Conservation (phyloP, 225 moss, liverwort and hornwort genomes). For the Lunularia cruciata region DNA sequence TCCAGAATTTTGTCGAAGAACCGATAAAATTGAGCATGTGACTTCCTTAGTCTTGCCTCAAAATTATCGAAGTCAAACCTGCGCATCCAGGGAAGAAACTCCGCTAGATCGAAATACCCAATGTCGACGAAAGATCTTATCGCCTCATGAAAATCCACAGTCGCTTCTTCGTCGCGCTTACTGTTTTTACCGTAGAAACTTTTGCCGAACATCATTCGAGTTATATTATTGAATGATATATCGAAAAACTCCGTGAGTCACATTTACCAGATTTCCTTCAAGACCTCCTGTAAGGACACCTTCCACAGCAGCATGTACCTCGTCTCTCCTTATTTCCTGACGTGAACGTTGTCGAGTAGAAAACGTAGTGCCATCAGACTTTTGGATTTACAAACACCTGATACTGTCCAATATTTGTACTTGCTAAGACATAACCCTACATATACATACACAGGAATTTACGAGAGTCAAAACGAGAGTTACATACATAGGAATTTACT, state of each 20-base stretch:
- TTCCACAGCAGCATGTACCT: too few relatives aligned
- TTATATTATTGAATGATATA: conserved; percentile 16
- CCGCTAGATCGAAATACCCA: neutral
- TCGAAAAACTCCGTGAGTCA: neutral
- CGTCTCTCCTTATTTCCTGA: too few relatives aligned
- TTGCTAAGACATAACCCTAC: too few relatives aligned
- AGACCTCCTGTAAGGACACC: conserved; percentile 2
- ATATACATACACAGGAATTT: too few relatives aligned
- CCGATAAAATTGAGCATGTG: neutral
- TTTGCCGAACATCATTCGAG: conserved; percentile 1
- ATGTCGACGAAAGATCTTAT: neutral
- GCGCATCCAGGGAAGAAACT: conserved; percentile 14
- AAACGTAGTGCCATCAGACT: too few relatives aligned
- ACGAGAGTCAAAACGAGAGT: too few relatives aligned
- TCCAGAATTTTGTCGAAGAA: conserved; percentile 8
- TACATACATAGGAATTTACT: too few relatives aligned
- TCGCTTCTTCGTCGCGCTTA: neutral
- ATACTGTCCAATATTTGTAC: too few relatives aligned
- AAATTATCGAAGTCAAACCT: conserved; percentile 10
- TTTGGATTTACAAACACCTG: too few relatives aligned
- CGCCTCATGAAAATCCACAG: conserved; percentile 3
- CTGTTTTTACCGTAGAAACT: neutral
- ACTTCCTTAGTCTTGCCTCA: neutral
- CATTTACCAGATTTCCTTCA: neutral
- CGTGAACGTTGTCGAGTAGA: too few relatives aligned